These are phyloP conservation scores for Sabuloglossum arenarium DNA, from an alignment of 495 filamentous ascomycete species.

Conservation along the genomic window DNA sequence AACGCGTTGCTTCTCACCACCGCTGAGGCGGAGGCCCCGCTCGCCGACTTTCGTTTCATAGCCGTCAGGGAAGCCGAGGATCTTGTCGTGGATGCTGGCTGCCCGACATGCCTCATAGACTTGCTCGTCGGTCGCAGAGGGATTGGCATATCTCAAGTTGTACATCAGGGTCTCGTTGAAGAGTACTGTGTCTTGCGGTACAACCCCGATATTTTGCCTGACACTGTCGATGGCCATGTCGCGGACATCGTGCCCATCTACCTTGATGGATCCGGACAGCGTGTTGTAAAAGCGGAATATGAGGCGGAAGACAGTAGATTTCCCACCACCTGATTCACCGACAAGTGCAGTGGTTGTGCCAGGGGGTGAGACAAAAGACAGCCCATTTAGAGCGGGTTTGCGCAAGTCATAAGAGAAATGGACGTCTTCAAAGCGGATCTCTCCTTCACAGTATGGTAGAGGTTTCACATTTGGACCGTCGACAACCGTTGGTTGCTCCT, in stretches of 20 bases:
- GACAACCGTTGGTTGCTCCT: slow-evolving; percentile 76
- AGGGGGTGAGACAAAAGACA: slow-evolving; percentile 63
- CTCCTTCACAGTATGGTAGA: slow-evolving; percentile 48
- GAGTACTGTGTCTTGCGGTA: slow-evolving; percentile 87
- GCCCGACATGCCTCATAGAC: slow-evolving; percentile 77
- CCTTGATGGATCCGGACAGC: slow-evolving; percentile 48
- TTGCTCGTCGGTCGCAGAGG: slow-evolving; percentile 62
- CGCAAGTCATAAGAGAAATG: slow-evolving; percentile 79
- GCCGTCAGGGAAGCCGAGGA: slow-evolving; percentile 76
- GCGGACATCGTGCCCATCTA: slow-evolving; percentile 71
- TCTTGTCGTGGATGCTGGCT: slow-evolving; percentile 91
- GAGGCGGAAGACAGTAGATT: slow-evolving; percentile 90
- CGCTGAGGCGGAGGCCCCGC: slow-evolving; percentile 76
- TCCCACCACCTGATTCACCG: slow-evolving; percentile 89
- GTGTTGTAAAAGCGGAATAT: slow-evolving; percentile 91
- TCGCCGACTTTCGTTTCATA: slow-evolving; percentile 90
- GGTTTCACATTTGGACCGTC: slow-evolving; percentile 35
- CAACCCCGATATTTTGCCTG: slow-evolving; percentile 75
- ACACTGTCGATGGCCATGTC: slow-evolving; percentile 86
- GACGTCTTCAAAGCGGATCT: slow-evolving; percentile 69
- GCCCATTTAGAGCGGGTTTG: slow-evolving; percentile 62
- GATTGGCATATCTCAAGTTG: slow-evolving; percentile 89
- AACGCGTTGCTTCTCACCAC: slow-evolving; percentile 91
- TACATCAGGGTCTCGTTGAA: slow-evolving; percentile 98
- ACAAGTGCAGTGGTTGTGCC: slow-evolving; percentile 92